Evolutionary conservation across 2,329 filamentous ascomycete species (phyloP).

Genomic region (Alternaria incomplexa): DNA sequence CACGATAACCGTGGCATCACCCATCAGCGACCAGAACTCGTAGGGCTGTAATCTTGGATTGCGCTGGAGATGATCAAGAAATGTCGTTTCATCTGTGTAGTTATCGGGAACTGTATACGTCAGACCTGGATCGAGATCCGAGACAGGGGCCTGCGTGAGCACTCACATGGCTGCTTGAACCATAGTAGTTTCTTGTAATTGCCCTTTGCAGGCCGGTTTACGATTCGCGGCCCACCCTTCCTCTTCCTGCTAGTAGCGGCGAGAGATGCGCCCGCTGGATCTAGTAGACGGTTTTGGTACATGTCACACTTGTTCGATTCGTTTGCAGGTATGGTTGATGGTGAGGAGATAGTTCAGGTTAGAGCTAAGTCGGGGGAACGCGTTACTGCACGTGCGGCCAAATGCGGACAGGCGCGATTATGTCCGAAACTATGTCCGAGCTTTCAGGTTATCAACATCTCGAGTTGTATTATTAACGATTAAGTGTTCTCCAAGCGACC

Average conservation of each 20-base stretch:
- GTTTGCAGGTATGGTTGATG: background rate
- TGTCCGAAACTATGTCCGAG: slow-evolving; percentile 1
- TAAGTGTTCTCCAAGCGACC: slow-evolving; percentile 66
- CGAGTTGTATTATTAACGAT: slow-evolving; percentile 12
- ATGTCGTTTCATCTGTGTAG: slow-evolving; percentile 96
- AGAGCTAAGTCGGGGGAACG: background rate
- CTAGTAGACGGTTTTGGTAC: slow-evolving; percentile 19
- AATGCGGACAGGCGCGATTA: background rate
- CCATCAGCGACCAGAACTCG: slow-evolving; percentile 96
- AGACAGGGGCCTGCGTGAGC: background rate
- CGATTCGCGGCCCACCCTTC: slow-evolving; percentile 63
- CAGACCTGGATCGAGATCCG: background rate
- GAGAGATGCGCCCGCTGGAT: slow-evolving; percentile 18
- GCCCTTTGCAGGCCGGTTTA: slow-evolving; percentile 71
- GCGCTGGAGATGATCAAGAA: slow-evolving; percentile 92
- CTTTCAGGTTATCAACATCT: background rate
- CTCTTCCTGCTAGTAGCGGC: slow-evolving; percentile 46
- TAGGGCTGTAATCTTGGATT: slow-evolving; percentile 94
- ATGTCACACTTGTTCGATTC: slow-evolving; percentile 2
- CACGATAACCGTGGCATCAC: slow-evolving; percentile 93
- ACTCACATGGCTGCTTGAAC: slow-evolving; percentile 92
- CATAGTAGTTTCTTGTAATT: slow-evolving; percentile 96
- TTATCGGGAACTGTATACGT: slow-evolving; percentile 82
- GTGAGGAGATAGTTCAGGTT: background rate
- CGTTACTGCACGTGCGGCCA: background rate